phyloP scores from a whole-genome alignment of 129 eudicot species.

The Flaveria ramosissima region DNA sequence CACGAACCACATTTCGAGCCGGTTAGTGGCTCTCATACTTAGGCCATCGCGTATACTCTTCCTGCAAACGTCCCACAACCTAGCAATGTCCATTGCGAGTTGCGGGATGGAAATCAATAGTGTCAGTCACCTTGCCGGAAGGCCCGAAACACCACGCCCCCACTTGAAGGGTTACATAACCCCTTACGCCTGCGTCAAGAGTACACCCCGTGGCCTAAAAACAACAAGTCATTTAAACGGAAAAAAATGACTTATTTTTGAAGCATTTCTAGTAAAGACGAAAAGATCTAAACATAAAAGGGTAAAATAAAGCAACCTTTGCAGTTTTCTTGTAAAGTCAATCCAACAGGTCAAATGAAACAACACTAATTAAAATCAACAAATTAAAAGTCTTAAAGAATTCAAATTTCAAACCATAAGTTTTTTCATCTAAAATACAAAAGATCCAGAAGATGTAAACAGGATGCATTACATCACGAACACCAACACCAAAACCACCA shows the following conservation, averaged over 20 bases:
- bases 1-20: no score
- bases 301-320: background rate
- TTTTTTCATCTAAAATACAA: constrained; percentile 8
- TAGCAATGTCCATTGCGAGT: no score
- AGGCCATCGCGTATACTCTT: no score
- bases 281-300: background rate
- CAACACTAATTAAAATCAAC: background rate
- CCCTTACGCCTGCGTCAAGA: no score
- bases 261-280: background rate
- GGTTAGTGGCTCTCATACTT: no score
- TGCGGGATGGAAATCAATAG: no score
- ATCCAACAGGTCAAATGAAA: background rate
- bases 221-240: no score
- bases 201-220: no score
- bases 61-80: no score
- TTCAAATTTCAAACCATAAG: background rate
- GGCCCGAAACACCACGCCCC: no score
- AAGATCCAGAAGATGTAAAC: constrained; percentile 12
- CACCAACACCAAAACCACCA: constrained; percentile 22
- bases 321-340: background rate
- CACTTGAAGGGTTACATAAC: no score
- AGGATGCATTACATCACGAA: constrained; percentile 29
- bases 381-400: constrained; percentile 9
- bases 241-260: background rate
- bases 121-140: no score